Base-by-base conservation (phyloP, 805 yeast genomes). In the Cyberlindnera euphorbiae region DNA sequence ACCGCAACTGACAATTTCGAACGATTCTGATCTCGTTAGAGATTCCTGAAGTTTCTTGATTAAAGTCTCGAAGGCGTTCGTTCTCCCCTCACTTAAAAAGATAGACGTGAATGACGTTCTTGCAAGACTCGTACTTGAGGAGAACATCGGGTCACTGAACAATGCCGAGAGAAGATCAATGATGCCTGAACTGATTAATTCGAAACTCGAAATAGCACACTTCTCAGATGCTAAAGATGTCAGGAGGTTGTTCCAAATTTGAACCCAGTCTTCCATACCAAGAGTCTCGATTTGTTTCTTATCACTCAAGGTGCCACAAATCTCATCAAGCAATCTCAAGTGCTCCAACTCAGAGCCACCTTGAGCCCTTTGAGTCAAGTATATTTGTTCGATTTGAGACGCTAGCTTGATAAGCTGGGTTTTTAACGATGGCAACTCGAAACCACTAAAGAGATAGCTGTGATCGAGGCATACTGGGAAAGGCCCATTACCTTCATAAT, bases 11-110 rank as follows among this genome's bases (percentile, higher is more conserved):
- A 63, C 56, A 13, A 87, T 75, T 27, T 77, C 82, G 55, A 87
- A 84, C 0, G 80, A 64, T 54, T 88, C 96, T 0, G 77, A 67
- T 47, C 95, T 69, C 1, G 85, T 76, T 16, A 87, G 58, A 0
- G 85, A 76, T 38, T 83, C 88, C 42, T 86, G 93, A 13, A 87
- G 60, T 42, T 79, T 75, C 5, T 60, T 58, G 1, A 85, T 70
- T 16, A 85, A 59, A 4, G 64, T 50, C 6, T 60, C 61, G 28
- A 77, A 50, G 0, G 73, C 64, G 4, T 19, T 9, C 7, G 22
- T 7, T 7, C 9, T 7, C 7, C 9, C 7, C 7, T 51, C 54
- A 18, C 61, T 65, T 6, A 50, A 46, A 47, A 59, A 55, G 28
- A 62, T 56, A 33, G 59, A 49, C 23, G 69, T 51, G 45, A 84